Evolutionary conservation across 1,139 yeast genomes (phyloP).

Genomic region (Kodamaea anthophila): DNA sequence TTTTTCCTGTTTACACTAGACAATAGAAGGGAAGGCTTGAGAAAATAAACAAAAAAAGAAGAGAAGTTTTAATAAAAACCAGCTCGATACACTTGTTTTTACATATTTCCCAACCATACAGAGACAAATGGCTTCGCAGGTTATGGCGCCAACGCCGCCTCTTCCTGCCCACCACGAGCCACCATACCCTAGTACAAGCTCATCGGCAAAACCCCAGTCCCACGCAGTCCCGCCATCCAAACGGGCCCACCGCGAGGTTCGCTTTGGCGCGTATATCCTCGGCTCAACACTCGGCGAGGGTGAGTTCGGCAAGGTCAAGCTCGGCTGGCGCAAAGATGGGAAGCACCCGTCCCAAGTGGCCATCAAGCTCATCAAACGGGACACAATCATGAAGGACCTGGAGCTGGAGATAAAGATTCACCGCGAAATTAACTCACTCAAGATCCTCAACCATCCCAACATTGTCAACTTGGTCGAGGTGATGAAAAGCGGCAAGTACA

Average conservation of each 20-base stretch:
- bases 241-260: conserved; percentile 47
- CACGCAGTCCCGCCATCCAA: conserved; percentile 9
- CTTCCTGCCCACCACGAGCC: conserved; percentile 2
- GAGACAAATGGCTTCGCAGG: conserved; percentile 12
- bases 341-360: conserved; percentile 82
- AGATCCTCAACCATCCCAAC: conserved; percentile 84
- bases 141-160: conserved; percentile 7
- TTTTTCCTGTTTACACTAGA: conserved; percentile 7
- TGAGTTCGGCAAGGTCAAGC: conserved; percentile 92
- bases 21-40: conserved; percentile 3
- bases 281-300: conserved; percentile 98
- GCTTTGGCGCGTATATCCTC: conserved; percentile 81
- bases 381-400: conserved; percentile 74
- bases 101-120: too few relatives aligned
- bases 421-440: conserved; percentile 87
- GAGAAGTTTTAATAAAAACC: conserved; percentile 3
- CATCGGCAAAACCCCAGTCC: neutral
- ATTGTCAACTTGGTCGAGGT: conserved; percentile 90
- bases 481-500: conserved; percentile 87
- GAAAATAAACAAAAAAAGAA: conserved; percentile 5
- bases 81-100: too few relatives aligned
- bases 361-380: conserved; percentile 83
- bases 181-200: neutral
- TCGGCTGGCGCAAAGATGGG: conserved; percentile 93
- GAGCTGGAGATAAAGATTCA: conserved; percentile 85